A percentile compares a stretch with the other conserved stretches of the same genome.
These are phyloP conservation scores for Sutorius eximius DNA, from an alignment of 1,284 basidiomycete genomes.

Conservation along the genomic window DNA sequence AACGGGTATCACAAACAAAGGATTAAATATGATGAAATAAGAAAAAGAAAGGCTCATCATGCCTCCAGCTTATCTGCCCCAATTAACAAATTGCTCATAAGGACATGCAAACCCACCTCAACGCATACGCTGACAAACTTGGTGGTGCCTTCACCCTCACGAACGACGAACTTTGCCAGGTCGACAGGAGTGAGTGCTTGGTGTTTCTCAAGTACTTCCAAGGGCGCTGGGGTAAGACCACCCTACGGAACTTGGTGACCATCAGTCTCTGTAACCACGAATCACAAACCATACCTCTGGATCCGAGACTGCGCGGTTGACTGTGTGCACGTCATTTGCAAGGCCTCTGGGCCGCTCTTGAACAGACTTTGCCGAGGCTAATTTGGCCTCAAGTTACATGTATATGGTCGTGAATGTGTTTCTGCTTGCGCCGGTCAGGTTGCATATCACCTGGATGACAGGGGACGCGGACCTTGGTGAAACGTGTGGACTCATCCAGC, in stretches of 20 bases:
- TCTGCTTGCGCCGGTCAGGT: conserved; percentile 39
- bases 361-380: conserved; percentile 59
- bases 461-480: conserved; percentile 55
- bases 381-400: conserved; percentile 64
- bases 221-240: conserved; percentile 61
- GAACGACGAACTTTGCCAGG: no score
- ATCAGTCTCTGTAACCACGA: neutral
- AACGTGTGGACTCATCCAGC: conserved; percentile 63
- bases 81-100: conserved; percentile 4
- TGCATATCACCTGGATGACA: neutral
- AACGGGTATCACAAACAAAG: neutral
- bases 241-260: conserved; percentile 42
- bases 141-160: no score
- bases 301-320: conserved; percentile 52
- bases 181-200: conserved; percentile 58
- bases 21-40: neutral
- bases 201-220: conserved; percentile 54
- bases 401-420: conserved; percentile 66
- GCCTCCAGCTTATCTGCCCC: neutral
- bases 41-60: neutral
- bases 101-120: conserved; percentile 51
- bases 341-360: conserved; percentile 58
- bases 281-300: conserved; percentile 47
- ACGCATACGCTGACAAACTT: conserved; percentile 96
- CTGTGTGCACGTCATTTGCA: conserved; percentile 49